Conservation (phyloP, 2,329 filamentous ascomycete species). For the Cadophora gregata region DNA sequence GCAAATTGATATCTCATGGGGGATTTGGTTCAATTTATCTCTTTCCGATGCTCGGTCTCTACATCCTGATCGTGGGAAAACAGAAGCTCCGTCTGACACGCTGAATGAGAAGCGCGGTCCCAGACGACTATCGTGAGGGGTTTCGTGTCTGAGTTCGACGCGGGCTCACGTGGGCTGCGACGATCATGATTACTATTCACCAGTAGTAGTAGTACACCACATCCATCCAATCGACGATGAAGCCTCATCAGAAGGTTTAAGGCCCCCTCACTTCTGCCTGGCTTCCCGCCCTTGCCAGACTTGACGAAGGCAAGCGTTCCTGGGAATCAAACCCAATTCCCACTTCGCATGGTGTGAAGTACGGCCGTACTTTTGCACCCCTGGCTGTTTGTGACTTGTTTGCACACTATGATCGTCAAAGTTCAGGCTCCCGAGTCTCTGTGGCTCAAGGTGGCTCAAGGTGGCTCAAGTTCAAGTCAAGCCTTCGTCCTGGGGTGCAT, state of each 20-base stretch:
- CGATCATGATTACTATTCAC: slow-evolving; percentile 28
- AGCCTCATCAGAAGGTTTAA: background rate
- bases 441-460: background rate
- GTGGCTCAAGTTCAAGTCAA: no score
- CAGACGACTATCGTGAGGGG: slow-evolving; percentile 11
- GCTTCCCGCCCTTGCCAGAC: slow-evolving; percentile 4
- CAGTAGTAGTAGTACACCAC: background rate
- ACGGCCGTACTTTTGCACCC: background rate
- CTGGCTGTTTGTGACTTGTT: no score
- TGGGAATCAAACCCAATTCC: background rate
- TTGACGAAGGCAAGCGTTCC: background rate
- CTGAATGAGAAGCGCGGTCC: slow-evolving; percentile 18
- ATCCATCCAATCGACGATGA: background rate
- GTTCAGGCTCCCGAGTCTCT: background rate
- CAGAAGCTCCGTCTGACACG: slow-evolving; percentile 24
- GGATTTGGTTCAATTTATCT: slow-evolving; percentile 13
- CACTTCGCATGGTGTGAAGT: background rate
- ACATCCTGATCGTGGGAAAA: slow-evolving; percentile 5
- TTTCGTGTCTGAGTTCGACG: slow-evolving; percentile 21
- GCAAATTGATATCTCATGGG: background rate
- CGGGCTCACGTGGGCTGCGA: slow-evolving; percentile 27
- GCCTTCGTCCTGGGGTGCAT: background rate
- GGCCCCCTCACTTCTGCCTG: slow-evolving; percentile 18
- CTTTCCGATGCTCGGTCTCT: background rate
- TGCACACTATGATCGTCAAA: background rate